Percentiles rank a stretch among this genome's conserved stretches.
Evolutionary conservation across 2,329 filamentous ascomycete species (phyloP).

Genomic region (Elsinoe australis): DNA sequence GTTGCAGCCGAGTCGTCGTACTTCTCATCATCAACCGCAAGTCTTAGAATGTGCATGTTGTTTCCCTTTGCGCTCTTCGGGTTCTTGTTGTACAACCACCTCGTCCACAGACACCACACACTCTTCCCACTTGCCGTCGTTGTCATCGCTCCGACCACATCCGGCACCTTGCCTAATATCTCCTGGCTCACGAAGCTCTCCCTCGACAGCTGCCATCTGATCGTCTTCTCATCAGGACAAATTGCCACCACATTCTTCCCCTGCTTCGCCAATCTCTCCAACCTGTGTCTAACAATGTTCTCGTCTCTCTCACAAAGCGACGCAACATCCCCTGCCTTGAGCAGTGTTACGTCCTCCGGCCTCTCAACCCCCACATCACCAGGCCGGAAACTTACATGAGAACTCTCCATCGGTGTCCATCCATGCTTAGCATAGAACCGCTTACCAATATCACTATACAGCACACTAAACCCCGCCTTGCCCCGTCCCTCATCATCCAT

Average conservation of each 20-base stretch:
- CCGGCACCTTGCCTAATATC: slow-evolving; percentile 51
- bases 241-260: slow-evolving; percentile 55
- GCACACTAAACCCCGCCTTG: slow-evolving; percentile 59
- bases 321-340: slow-evolving; percentile 55
- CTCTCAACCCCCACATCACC: slow-evolving; percentile 23
- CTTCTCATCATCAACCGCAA: slow-evolving; percentile 54
- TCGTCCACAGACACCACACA: slow-evolving; percentile 68
- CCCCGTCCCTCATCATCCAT: slow-evolving; percentile 38
- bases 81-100: slow-evolving; percentile 54
- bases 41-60: slow-evolving; percentile 59
- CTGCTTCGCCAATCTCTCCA: slow-evolving; percentile 32
- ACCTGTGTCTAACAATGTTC: slow-evolving; percentile 47
- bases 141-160: slow-evolving; percentile 63
- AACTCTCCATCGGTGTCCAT: slow-evolving; percentile 11
- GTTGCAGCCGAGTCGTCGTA: slow-evolving; percentile 23
- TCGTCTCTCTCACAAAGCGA: slow-evolving; percentile 59
- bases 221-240: slow-evolving; percentile 57
- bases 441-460: slow-evolving; percentile 77
- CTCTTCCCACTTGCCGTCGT: slow-evolving; percentile 43
- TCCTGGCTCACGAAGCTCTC: slow-evolving; percentile 68
- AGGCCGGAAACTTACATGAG: slow-evolving; percentile 59
- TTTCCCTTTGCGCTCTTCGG: slow-evolving; percentile 52
- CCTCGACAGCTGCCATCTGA: slow-evolving; percentile 71
- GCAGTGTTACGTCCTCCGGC: slow-evolving; percentile 20
- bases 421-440: slow-evolving; percentile 58